Base-by-base conservation (phyloP, 2,329 filamentous ascomycete species). In the Penicillium vulpinum region DNA sequence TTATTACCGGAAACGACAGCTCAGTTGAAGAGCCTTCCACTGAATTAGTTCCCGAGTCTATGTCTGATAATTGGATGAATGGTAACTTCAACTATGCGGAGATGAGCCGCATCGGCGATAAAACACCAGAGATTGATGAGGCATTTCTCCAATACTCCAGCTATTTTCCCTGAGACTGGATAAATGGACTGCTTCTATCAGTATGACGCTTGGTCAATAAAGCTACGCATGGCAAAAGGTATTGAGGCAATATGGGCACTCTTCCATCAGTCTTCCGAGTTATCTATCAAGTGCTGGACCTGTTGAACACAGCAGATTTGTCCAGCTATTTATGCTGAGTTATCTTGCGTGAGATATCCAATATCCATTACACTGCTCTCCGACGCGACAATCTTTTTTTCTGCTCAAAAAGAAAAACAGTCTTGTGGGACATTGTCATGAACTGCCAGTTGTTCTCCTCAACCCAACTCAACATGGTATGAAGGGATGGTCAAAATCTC, bases 61-160 rank as follows among this genome's bases (percentile, higher is more conserved):
- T 26, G 15, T 43, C 52, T n/a, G 38, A 35, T 6, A 29, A 58
- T 47, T 48, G 48, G 45, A 24, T 43, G 29, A 31, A 60, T 38
- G 39, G 47, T 16, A 51, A 58, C 7, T 61, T 66, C 28, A 62
- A 66, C 35, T 65, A 60, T 50, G 60, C 61, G 5, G 61, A 58
- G 40, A 64, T 65, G 63, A 65, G 61, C 45, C 61, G 62, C 2
- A 64, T 65, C 40, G 64, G 62, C 1, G 59, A 61, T 36, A 62
- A 62, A 28, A 65, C 57, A 21, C 62, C 59, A 2, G 61, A 66
- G 16, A 58, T 66, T 9, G 58, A 65, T 18, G 61, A 63, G 40
- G 43, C 52, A 28, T 62, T 63, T 21, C 47, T 62, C 16, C 59
- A 60, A 44, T 62, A 62, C 35, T 55, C 56, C 6, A 51, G 41